phyloP scores from a whole-genome alignment of 2,329 filamentous ascomycete species.

The Fusarium chuoi region DNA sequence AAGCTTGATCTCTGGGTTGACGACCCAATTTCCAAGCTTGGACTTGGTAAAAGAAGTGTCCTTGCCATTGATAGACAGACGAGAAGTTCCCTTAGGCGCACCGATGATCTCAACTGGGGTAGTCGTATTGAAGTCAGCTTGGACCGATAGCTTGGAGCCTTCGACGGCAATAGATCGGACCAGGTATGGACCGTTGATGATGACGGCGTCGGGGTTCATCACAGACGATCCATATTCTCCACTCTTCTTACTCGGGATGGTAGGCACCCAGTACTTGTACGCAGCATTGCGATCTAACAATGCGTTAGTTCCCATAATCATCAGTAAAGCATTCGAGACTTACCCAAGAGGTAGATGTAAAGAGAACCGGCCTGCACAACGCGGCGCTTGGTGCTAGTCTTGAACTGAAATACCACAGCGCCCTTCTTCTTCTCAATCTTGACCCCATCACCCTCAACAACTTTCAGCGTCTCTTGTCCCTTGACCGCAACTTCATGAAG shows the following conservation, averaged over 20 bases:
- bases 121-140: constrained; percentile 78
- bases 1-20: constrained; percentile 60
- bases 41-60: constrained; percentile 50
- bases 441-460: constrained; percentile 45
- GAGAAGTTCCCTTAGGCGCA: constrained; percentile 60
- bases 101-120: constrained; percentile 75
- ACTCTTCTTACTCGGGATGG: constrained; percentile 53
- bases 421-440: constrained; percentile 32
- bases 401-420: constrained; percentile 47
- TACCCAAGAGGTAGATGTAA: constrained; percentile 54
- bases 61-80: constrained; percentile 56
- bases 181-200: constrained; percentile 73
- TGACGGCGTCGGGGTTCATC: constrained; percentile 49
- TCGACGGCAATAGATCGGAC: constrained; percentile 68
- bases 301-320: too few relatives aligned
- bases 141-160: constrained; percentile 67
- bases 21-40: constrained; percentile 59
- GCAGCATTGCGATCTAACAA: constrained; percentile 67
- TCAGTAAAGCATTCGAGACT: background rate
- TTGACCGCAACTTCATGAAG: constrained; percentile 69
- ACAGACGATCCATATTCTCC: constrained; percentile 49
- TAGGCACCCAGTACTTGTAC: constrained; percentile 75
- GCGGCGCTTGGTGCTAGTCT: constrained; percentile 43
- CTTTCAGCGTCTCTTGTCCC: constrained; percentile 23
- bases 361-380: constrained; percentile 52